Percentiles rank a stretch among this genome's conserved stretches.
Evolutionary conservation across 805 yeast genomes (phyloP).

Genomic region (Maudiozyma bulderi): DNA sequence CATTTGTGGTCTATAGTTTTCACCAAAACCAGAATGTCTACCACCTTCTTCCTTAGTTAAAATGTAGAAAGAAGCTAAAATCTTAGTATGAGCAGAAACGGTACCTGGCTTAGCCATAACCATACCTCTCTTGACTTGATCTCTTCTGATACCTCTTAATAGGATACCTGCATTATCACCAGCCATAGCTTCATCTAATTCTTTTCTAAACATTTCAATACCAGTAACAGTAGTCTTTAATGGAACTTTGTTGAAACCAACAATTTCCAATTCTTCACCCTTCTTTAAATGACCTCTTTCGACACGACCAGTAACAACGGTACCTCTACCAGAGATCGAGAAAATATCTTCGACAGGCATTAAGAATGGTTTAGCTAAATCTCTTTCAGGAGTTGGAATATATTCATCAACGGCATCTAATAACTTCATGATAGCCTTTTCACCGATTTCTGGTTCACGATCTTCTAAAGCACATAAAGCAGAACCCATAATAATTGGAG

Average conservation of each 20-base stretch:
- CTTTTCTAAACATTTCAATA: conserved; percentile 99
- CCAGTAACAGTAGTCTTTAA: conserved; percentile 94
- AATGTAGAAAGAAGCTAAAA: conserved; percentile 87
- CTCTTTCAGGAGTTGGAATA: conserved; percentile 95
- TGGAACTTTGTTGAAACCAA: conserved; percentile 80
- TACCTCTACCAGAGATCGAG: conserved; percentile 99
- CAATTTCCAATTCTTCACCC: conserved; percentile 97
- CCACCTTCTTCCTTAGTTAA: conserved; percentile 98
- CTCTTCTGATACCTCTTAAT: conserved; percentile 97
- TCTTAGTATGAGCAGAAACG: conserved; percentile 85
- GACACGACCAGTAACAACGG: conserved; percentile 97
- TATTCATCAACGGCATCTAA: conserved; percentile 87
- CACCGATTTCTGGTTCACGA: conserved; percentile 84
- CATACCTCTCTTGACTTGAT: conserved; percentile 95
- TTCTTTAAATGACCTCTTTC: conserved; percentile 96
- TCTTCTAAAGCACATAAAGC: conserved; percentile 94
- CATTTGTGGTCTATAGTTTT: conserved; percentile 96
- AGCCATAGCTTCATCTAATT: conserved; percentile 93
- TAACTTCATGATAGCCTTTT: conserved; percentile 68
- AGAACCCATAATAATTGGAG: conserved; percentile 97
- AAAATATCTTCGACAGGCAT: conserved; percentile 96
- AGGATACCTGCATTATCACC: conserved; percentile 98
- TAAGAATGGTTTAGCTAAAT: conserved; percentile 89
- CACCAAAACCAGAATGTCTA: conserved; percentile 94
- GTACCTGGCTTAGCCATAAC: conserved; percentile 88